Evolutionary conservation across 2,329 filamentous ascomycete species (phyloP), one percentile per base, ranked within the genome.

Genomic region (Clonostachys sp.): DNA sequence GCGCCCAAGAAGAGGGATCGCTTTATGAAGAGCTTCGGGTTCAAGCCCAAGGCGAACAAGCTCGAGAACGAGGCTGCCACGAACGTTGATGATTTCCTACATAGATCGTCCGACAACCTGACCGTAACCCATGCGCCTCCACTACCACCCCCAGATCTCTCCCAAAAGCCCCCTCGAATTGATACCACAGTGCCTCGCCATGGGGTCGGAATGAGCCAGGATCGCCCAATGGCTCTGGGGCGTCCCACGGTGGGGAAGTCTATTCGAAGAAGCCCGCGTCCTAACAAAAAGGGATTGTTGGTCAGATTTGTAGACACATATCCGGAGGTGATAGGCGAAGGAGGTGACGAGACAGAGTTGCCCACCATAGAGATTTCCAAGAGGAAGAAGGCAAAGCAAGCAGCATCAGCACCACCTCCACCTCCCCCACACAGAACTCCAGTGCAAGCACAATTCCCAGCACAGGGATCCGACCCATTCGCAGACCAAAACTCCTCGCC

Each of bases 241-340:
- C 69, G 69, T 17, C 24, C 24, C 24, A 57, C 66, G 42, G 73
- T 69, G 40, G 61, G 70, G 17, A 67, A 64, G 52, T 73, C 73
- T 41, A 68, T 73, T 13, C 66, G 61, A 45, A 65, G 62, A 56
- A 76, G 70, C 52, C 70, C 74, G 30, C 69, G 68, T 18, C 68
- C 67, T 20, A 72, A 68, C 45, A 81, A 78, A 60, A 88, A 89
- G 64, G 86, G 86, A 10, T 71, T 94, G 51, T 72, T 72, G 5
- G 91, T 96, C 35, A 81, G 76, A 48, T 96, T 96, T 58, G 79
- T 78, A 45, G 82, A 88, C 55, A 78, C 77, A 10, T 74, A 78
- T 47, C 91, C 91, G 7, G 86, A 90, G 42, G 68, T 96, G 51
- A 96, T 97, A 59, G 92, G 92, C 42, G 86, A 92, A 65, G 92